Conservation (phyloP, 805 yeast genomes). For the Wickerhamia fluorescens region DNA sequence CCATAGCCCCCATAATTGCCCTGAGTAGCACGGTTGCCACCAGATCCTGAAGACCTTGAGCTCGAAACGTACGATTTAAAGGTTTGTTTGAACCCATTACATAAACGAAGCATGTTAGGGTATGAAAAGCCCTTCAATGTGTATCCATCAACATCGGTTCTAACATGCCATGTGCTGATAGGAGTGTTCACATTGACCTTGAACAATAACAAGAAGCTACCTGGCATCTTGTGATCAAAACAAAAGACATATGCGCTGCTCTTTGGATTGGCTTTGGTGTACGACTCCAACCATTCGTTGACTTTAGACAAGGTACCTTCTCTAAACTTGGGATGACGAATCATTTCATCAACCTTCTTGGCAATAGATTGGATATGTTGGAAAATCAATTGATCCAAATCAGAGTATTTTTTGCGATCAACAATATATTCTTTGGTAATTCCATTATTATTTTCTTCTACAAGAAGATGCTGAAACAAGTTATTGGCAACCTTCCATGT, state of each 20-base stretch:
- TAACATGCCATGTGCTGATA: slow-evolving; percentile 82
- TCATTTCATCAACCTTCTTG: slow-evolving; percentile 76
- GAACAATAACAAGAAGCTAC: slow-evolving; percentile 86
- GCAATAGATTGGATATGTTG: slow-evolving; percentile 82
- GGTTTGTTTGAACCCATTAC: slow-evolving; percentile 89
- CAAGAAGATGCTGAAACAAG: slow-evolving; percentile 85
- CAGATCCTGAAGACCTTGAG: slow-evolving; percentile 4
- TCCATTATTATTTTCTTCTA: slow-evolving; percentile 65
- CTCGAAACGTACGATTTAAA: slow-evolving; percentile 29
- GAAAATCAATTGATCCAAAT: slow-evolving; percentile 88
- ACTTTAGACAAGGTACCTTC: slow-evolving; percentile 75
- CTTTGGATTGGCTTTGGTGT: slow-evolving; percentile 84
- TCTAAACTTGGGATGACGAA: slow-evolving; percentile 81
- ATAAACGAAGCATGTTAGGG: slow-evolving; percentile 80
- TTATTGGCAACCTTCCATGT: slow-evolving; percentile 96
- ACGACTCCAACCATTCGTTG: slow-evolving; percentile 78
- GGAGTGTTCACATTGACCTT: slow-evolving; percentile 67
- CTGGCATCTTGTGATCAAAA: slow-evolving; percentile 84
- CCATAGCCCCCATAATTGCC: slow-evolving; percentile 18
- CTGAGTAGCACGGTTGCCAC: slow-evolving; percentile 10
- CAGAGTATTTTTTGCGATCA: slow-evolving; percentile 66
- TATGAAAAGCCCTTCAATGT: slow-evolving; percentile 72
- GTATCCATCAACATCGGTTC: slow-evolving; percentile 83
- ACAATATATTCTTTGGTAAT: slow-evolving; percentile 48
- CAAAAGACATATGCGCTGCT: slow-evolving; percentile 89